Base-by-base conservation (phyloP, 1,139 yeast genomes). In the Meyerozyma guilliermondii region DNA sequence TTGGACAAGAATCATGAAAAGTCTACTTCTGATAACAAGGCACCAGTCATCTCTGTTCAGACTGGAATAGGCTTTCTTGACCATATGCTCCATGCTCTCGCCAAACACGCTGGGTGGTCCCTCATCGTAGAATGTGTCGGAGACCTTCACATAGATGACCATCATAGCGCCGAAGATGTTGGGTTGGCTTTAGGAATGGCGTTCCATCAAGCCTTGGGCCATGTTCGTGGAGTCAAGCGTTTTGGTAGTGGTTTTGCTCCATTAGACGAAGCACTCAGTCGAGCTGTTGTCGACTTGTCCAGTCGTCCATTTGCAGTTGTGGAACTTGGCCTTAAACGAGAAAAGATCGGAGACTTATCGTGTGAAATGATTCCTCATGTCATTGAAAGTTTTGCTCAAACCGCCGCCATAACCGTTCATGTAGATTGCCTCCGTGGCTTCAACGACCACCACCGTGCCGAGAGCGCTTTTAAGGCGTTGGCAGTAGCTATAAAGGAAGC, bases 311-410 rank as follows among this genome's bases (percentile, higher is more conserved):
- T 68, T 62, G 95, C 97, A 0, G 94, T 87, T 17, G 75, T 89
- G 33, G 96, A 92, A 38, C 72, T 92, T 48, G 96, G 96, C 0
- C 75, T 92, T 55, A 86, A 85, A 62, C 77, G 98, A 50, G 98
- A 92, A 60, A 88, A 84, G 62, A 83, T 92, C 51, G 98, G 98
- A 41, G 95, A 87, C 57, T 74, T 92, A 45, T 81, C 92, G 24
- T 81, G 94, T 55, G 98, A 92, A 66, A 92, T 92, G 98, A 86
- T 92, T 50, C 97, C 98, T 23, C 98, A 92, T 63, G 94, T 92
- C 37, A 63, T 92, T 50, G 96, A 89, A 63, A 85, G 95, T 54
- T 92, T 92, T 71, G 96, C 98, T 3, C 89, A 85, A 55, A 86
- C 87, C 40, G 96, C 98, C 1, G 83, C 84, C 45, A 77, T 92